Evolutionary conservation across 2,329 filamentous ascomycete species (phyloP).

Genomic region (Fusarium floridanum): DNA sequence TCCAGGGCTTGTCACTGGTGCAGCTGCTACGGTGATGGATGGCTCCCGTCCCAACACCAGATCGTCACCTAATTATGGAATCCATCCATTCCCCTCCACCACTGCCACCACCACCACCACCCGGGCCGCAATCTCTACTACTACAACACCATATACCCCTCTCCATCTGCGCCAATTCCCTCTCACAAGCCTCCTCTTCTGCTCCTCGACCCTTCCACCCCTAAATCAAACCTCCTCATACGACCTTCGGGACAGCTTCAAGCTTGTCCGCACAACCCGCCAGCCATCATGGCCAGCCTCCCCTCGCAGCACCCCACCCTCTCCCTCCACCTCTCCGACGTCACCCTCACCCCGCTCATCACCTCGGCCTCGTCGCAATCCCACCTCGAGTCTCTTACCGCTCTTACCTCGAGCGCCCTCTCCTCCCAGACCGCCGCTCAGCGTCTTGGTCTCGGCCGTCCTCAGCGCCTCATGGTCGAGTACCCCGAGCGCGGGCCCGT

Average conservation of each 20-base stretch:
- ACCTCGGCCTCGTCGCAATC: constrained; percentile 61
- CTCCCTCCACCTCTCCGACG: constrained; percentile 69
- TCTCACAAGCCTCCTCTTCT: background rate
- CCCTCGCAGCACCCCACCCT: constrained; percentile 65
- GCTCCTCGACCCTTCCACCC: background rate
- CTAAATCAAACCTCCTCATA: background rate
- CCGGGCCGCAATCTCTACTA: background rate
- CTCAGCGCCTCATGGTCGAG: constrained; percentile 71
- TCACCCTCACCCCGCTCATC: constrained; percentile 68
- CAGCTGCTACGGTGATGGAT: background rate
- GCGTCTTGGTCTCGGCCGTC: constrained; percentile 65
- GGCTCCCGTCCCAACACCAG: constrained; percentile 24
- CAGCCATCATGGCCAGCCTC: constrained; percentile 53
- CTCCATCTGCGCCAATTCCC: constrained; percentile 16
- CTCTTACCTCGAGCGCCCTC: constrained; percentile 66
- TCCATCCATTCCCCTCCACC: constrained; percentile 18
- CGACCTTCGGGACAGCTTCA: constrained; percentile 2
- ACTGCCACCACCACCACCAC: background rate
- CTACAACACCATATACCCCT: constrained; percentile 22
- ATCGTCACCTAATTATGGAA: constrained; percentile 33
- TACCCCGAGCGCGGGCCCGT: constrained; percentile 60
- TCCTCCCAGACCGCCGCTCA: constrained; percentile 65
- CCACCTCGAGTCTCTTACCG: constrained; percentile 64
- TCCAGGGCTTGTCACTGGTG: constrained; percentile 21
- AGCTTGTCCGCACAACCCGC: constrained; percentile 22